Evolutionary conservation across 1,284 basidiomycete genomes (phyloP), one percentile per base, ranked within the genome.

Genomic region (Irpex sp.): DNA sequence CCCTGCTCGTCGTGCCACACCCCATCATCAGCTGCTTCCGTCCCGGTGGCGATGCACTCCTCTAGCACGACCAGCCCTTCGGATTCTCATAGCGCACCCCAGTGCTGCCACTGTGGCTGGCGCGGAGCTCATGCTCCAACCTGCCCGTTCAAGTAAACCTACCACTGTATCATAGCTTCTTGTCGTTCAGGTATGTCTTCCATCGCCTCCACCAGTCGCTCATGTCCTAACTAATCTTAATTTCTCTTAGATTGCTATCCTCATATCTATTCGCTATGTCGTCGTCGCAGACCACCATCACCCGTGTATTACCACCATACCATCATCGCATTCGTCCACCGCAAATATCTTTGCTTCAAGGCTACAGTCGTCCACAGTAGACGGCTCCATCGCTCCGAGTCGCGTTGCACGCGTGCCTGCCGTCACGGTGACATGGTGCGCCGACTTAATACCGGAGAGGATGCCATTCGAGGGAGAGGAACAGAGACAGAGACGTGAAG

Each of bases 21-120:
- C 59, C 36, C 47, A 54, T 59, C 66, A 26, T 59, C 66, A 26
- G 39, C 68, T 47, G 63, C 63, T 67, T 66, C 68, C 60, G 59
- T 62, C 31, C 61, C 43, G 60, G 61, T 61, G 49, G 35, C 58
- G 21, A 17, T 35, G 26, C 61, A 47, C 8, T 35, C 47, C n/a
- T 49, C 59, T 61, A 50, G 49, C 61, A 60, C 59, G 7, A 64
- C 66, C 66, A 66, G 61, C 57, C 65, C 70, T 60, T 68, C 67
- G 55, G 64, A 72, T 64, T 68, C 71, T 72, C 69, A 71, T 65
- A 83, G 81, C 76, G 77, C 83, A 19, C 87, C 88, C 65, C 88
- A 90, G 72, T 90, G 89, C 78, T 89, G 87, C 80, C 87, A 89
- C 72, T 90, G 89, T 66, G 87, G 87, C 66, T 87, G 79, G 79